These are phyloP conservation scores for Rutstroemia sp. DNA, from an alignment of 2,329 filamentous ascomycete species.

Conservation along the genomic window DNA sequence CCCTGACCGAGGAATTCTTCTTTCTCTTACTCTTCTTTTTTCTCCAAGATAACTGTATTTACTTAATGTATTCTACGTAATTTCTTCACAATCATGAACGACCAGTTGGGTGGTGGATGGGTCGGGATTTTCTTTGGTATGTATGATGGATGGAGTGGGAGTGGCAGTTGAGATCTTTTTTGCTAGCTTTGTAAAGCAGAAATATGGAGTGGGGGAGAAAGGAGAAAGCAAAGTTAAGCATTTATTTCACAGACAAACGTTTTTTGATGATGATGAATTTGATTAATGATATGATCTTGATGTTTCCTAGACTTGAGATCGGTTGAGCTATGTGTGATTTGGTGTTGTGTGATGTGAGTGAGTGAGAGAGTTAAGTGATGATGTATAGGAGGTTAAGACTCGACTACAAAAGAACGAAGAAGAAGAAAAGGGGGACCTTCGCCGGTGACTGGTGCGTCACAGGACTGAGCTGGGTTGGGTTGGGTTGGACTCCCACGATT, in stretches of 20 bases:
- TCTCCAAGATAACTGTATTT: constrained; percentile 9
- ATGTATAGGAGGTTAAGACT: not conserved
- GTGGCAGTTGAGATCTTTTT: not conserved
- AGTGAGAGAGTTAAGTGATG: not conserved
- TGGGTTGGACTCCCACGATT: too few relatives aligned
- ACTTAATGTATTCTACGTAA: constrained; percentile 27
- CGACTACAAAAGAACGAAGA: not conserved
- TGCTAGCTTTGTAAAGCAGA: too few relatives aligned
- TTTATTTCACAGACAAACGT: too few relatives aligned
- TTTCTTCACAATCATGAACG: constrained; percentile 4
- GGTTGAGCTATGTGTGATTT: not conserved
- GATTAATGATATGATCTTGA: too few relatives aligned
- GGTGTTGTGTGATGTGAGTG: not conserved
- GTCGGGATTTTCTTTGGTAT: not conserved
- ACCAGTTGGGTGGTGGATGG: not conserved
- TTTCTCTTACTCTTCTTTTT: not conserved
- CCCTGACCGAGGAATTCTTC: not conserved
- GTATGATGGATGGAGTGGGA: not conserved
- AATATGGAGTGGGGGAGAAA: too few relatives aligned
- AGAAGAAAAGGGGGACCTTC: too few relatives aligned
- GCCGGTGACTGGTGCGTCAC: too few relatives aligned
- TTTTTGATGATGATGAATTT: too few relatives aligned
- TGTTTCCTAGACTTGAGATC: too few relatives aligned
- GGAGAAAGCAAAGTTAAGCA: too few relatives aligned
- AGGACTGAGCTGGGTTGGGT: too few relatives aligned